phyloP scores from a whole-genome alignment of 805 yeast genomes.

The Isabelozyma heimii region DNA sequence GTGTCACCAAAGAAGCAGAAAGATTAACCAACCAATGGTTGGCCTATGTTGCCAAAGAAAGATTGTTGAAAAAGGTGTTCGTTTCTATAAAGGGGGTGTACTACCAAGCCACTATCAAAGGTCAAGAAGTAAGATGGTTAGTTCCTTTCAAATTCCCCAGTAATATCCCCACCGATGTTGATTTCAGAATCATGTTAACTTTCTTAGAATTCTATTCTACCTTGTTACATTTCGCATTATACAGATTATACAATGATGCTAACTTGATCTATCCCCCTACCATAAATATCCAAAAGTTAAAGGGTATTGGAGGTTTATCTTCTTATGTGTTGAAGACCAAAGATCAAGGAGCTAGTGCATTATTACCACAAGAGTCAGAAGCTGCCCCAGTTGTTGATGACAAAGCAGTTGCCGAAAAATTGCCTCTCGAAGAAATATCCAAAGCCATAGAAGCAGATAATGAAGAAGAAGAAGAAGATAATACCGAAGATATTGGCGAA shows the following conservation, averaged over 20 bases:
- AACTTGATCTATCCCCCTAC: constrained; percentile 90
- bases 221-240: constrained; percentile 81
- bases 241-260: constrained; percentile 78
- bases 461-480: constrained; percentile 11
- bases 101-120: constrained; percentile 84
- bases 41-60: constrained; percentile 86
- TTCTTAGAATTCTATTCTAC: constrained; percentile 96
- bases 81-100: constrained; percentile 97
- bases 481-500: constrained; percentile 10
- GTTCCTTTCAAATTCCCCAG: constrained; percentile 97
- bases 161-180: constrained; percentile 89
- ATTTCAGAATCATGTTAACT: constrained; percentile 94
- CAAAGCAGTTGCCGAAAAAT: constrained; percentile 18
- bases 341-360: constrained; percentile 31
- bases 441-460: constrained; percentile 53
- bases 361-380: constrained; percentile 29
- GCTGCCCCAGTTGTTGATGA: constrained; percentile 4
- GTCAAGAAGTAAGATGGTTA: constrained; percentile 94
- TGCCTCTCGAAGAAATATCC: constrained; percentile 40
- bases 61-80: constrained; percentile 80
- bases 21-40: constrained; percentile 90
- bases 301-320: constrained; percentile 86
- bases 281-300: constrained; percentile 66
- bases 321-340: constrained; percentile 71
- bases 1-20: constrained; percentile 85